Evolutionary conservation across 2,329 filamentous ascomycete species (phyloP).

Genomic region (Penicillium brevicompactum): DNA sequence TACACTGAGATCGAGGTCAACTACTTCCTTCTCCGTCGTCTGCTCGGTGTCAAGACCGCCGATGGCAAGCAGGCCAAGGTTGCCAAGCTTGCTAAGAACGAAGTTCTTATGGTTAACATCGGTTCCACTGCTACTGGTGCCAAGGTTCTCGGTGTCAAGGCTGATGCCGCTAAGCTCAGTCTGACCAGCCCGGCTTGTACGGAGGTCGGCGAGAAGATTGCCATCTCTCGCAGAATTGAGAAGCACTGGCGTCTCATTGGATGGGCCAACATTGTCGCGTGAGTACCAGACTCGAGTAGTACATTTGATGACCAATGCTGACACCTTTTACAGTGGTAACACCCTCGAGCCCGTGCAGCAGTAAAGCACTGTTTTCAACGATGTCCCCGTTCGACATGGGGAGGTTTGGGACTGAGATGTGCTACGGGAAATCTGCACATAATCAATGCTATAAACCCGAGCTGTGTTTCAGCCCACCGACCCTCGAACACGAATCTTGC

Average conservation of each 20-base stretch:
- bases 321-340: conserved; percentile 41
- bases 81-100: conserved; percentile 95
- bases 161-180: conserved; percentile 92
- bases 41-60: conserved; percentile 95
- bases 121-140: conserved; percentile 95
- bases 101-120: conserved; percentile 99
- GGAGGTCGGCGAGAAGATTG: conserved; percentile 97
- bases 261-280: conserved; percentile 76
- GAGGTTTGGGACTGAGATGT: conserved; percentile 8
- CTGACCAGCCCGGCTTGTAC: conserved; percentile 95
- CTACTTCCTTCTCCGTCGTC: conserved; percentile 93
- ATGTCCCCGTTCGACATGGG: conserved; percentile 19
- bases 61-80: conserved; percentile 99
- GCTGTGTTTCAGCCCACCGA: conserved; percentile 17
- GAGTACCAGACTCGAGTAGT: conserved; percentile 30
- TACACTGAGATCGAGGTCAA: conserved; percentile 99
- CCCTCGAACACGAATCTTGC: conserved; percentile 21
- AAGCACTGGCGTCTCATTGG: conserved; percentile 98
- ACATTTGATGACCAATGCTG: conserved; percentile 1
- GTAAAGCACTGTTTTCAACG: conserved; percentile 30
- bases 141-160: conserved; percentile 95
- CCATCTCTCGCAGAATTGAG: conserved; percentile 92
- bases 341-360: conserved; percentile 49
- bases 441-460: conserved; percentile 6
- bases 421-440: conserved; percentile 15